phyloP scores from a whole-genome alignment of 2,329 filamentous ascomycete species.

The Elsinoe ampelina region DNA sequence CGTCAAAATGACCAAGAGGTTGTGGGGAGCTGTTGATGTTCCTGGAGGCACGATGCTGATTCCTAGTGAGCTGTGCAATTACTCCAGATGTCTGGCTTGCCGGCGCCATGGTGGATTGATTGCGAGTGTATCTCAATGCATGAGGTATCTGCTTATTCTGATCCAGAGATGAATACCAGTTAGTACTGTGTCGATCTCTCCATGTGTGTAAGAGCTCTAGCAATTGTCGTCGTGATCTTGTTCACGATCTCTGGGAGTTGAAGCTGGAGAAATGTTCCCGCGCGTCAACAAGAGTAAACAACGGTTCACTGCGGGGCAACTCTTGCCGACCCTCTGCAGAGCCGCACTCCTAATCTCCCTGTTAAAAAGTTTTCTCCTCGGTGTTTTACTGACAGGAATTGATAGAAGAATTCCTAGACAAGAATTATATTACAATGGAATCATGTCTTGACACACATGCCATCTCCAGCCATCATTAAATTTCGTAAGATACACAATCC shows the following conservation, averaged over 20 bases:
- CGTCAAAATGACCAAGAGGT: slow-evolving; percentile 5
- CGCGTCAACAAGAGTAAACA: slow-evolving; percentile 12
- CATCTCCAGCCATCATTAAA: no score
- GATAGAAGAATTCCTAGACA: no score
- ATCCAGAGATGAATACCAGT: slow-evolving; percentile 2
- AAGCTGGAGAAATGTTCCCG: neutral
- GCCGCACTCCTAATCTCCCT: no score
- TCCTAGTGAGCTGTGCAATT: slow-evolving; percentile 11
- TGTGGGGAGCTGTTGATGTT: neutral
- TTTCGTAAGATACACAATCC: no score
- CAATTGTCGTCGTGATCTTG: slow-evolving; percentile 3
- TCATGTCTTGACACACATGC: no score
- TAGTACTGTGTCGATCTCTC: neutral
- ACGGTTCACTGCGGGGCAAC: neutral
- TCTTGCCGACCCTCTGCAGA: neutral
- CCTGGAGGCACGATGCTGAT: neutral
- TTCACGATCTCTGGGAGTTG: slow-evolving; percentile 1
- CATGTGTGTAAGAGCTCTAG: neutral
- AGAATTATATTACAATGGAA: no score
- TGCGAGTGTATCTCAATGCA: neutral
- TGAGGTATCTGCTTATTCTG: neutral
- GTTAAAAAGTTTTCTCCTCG: no score
- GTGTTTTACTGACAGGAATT: no score
- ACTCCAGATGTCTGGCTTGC: slow-evolving; percentile 8
- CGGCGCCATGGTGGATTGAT: neutral